A percentile compares a stretch with the other conserved stretches of the same genome.
Evolutionary conservation across 2,329 filamentous ascomycete genomes (phyloP).

Genomic region (Fusarium falciforme): DNA sequence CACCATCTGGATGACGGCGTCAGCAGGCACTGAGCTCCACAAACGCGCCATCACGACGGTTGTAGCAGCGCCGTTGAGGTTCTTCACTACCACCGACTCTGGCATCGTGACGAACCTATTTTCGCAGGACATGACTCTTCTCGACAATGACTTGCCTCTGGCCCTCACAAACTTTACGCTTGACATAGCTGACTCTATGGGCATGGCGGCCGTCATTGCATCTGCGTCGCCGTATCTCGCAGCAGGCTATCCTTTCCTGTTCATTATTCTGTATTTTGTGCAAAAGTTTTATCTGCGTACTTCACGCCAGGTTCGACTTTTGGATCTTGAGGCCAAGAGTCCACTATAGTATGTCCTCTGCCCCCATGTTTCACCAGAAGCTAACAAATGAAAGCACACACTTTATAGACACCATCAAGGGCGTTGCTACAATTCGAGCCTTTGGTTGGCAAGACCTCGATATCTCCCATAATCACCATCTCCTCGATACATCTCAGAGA

Average conservation of each 20-base stretch:
- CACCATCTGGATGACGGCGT: conserved; percentile 43
- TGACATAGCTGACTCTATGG: conserved; percentile 46
- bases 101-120: conserved; percentile 58
- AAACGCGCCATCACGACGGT: conserved; percentile 48
- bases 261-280: conserved; percentile 58
- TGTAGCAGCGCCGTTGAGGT: conserved; percentile 53
- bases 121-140: conserved; percentile 57
- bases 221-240: conserved; percentile 57
- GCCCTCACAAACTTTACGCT: conserved; percentile 47
- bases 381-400: conserved; percentile 50
- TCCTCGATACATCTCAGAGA: conserved; percentile 66
- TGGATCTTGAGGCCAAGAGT: conserved; percentile 72
- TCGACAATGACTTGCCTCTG: conserved; percentile 54
- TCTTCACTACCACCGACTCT: conserved; percentile 56
- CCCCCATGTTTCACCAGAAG: accelerated
- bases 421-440: conserved; percentile 66
- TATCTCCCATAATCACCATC: conserved; percentile 55
- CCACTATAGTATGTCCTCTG: conserved; percentile 50
- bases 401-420: conserved; percentile 67
- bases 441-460: conserved; percentile 59
- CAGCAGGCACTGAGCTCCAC: conserved; percentile 50
- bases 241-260: conserved; percentile 62
- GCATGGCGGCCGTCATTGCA: conserved; percentile 61
- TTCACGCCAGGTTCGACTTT: conserved; percentile 67
- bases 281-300: conserved; percentile 71